A percentile compares a stretch with the other conserved stretches of the same genome.
These are phyloP conservation scores for Linnemannia elongata DNA, from an alignment of 192 early-diverging fungal species.

Conservation along the genomic window DNA sequence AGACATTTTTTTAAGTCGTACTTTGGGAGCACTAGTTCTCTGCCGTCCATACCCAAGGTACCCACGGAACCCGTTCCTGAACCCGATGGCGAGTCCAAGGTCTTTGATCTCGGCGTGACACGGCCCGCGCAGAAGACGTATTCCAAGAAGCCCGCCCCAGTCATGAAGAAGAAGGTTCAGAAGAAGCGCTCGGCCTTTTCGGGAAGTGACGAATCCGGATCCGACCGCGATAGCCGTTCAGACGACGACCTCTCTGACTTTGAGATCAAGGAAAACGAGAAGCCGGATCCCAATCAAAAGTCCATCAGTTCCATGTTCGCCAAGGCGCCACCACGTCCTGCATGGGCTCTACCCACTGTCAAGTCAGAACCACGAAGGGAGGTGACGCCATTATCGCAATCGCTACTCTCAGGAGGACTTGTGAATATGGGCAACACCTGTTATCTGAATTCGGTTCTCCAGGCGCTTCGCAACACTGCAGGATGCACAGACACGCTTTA, in stretches of 20 bases:
- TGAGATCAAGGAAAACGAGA: constrained; percentile 13
- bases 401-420: constrained; percentile 41
- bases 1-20: constrained; percentile 8
- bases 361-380: constrained; percentile 10
- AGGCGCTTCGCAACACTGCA: constrained; percentile 29
- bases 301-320: constrained; percentile 46
- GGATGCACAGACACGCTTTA: constrained; percentile 19
- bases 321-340: background rate
- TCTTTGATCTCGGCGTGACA: background rate
- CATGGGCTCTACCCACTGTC: background rate
- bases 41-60: background rate
- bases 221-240: constrained; percentile 11
- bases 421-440: constrained; percentile 46
- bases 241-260: constrained; percentile 30
- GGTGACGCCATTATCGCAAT: constrained; percentile 12
- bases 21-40: constrained; percentile 8
- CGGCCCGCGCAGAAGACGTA: background rate
- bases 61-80: background rate
- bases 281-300: constrained; percentile 47
- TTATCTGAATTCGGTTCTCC: constrained; percentile 49
- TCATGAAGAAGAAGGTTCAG: constrained; percentile 10
- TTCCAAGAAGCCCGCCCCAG: background rate
- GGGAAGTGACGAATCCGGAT: constrained; percentile 17
- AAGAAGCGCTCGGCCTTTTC: constrained; percentile 22
- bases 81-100: background rate